Conservation (phyloP, 306 rosid genomes). For the Vigna unguiculata region DNA sequence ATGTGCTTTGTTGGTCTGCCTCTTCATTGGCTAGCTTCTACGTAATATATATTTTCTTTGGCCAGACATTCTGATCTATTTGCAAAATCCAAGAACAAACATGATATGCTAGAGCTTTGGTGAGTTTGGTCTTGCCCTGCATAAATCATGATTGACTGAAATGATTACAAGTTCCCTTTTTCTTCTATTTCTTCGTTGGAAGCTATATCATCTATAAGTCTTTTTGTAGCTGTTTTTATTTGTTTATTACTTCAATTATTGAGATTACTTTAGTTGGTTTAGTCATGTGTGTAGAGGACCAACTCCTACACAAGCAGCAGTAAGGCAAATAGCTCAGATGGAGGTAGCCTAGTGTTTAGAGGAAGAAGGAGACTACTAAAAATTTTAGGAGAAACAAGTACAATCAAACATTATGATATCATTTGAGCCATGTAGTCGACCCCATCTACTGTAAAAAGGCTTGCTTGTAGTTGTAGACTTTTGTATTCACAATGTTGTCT, state of each 20-base stretch:
- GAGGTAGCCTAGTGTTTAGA: not conserved
- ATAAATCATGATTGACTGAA: conserved; percentile 18
- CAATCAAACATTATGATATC: not conserved
- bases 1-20: conserved; percentile 30
- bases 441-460: not conserved
- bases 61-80: not conserved
- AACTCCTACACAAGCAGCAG: not conserved
- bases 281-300: not conserved
- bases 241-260: not conserved
- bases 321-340: not conserved
- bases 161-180: conserved; percentile 4
- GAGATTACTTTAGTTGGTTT: not conserved
- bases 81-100: not conserved
- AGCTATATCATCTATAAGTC: conserved; percentile 1
- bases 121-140: conserved; percentile 14
- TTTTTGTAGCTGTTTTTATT: not conserved
- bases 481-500: not conserved
- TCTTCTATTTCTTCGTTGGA: conserved; percentile 11
- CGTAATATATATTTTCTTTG: not conserved
- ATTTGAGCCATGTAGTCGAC: not conserved
- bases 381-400: conserved; percentile 3
- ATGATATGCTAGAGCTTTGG: conserved; percentile 17
- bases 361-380: not conserved
- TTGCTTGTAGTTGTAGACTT: not conserved
- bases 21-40: conserved; percentile 1